Conservation (phyloP, 148 eudicot species). For the Spergularia bocconei region DNA sequence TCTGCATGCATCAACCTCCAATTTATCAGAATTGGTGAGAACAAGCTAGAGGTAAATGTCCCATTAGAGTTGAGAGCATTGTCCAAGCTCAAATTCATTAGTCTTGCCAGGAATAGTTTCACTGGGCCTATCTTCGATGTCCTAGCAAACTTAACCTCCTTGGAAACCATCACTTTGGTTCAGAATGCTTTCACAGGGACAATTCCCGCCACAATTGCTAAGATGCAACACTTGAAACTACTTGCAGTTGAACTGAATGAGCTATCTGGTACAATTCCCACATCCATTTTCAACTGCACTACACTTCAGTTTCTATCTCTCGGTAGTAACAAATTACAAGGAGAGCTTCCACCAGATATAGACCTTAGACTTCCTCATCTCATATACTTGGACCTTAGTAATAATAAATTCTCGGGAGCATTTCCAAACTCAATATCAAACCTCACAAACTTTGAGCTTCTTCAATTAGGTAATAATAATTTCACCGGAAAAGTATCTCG, state of each 20-base stretch:
- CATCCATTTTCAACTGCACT: constrained; percentile 31
- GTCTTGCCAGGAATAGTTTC: constrained; percentile 19
- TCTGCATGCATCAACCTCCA: constrained; percentile 28
- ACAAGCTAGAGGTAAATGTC: constrained; percentile 31
- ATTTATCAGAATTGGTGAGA: not conserved
- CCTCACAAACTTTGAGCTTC: constrained; percentile 20
- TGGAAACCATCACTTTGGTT: not conserved
- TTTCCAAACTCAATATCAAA: constrained; percentile 34
- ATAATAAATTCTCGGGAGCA: constrained; percentile 26
- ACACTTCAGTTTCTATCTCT: constrained; percentile 6
- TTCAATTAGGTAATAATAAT: not conserved
- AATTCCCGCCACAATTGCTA: constrained; percentile 26
- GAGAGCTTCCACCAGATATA: constrained; percentile 32
- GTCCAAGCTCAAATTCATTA: constrained; percentile 15
- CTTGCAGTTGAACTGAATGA: constrained; percentile 6
- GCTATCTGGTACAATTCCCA: constrained; percentile 32
- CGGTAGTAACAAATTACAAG: constrained; percentile 22
- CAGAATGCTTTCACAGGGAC: constrained; percentile 20
- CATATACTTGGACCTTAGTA: not conserved
- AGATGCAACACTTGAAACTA: constrained; percentile 8
- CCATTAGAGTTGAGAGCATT: constrained; percentile 32
- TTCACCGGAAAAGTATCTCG: constrained; percentile 15
- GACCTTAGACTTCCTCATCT: constrained; percentile 28
- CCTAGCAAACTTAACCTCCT: constrained; percentile 11
- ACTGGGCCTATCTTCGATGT: constrained; percentile 24